Percentiles rank a stretch among this genome's conserved stretches.
Evolutionary conservation across 768 basidiomycete genomes (phyloP).

Genomic region (Leccinum fibrillosum): DNA sequence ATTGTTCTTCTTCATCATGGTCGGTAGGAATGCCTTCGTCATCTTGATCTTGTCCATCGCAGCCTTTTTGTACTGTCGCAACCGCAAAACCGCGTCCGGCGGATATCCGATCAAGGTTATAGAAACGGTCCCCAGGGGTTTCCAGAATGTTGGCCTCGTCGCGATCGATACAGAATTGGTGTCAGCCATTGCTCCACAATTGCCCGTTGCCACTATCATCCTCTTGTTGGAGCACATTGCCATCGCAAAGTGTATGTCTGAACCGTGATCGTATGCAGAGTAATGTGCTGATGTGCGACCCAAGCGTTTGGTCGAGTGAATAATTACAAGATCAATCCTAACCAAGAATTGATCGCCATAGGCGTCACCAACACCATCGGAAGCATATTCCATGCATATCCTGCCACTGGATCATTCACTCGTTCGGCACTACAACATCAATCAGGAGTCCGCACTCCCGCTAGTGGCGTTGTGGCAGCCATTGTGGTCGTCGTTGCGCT

Average conservation of each 20-base stretch:
- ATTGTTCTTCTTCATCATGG: conserved; percentile 72
- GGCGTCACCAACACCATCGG: conserved; percentile 95
- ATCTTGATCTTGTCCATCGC: conserved; percentile 83
- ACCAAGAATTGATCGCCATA: conserved; percentile 95
- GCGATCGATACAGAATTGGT: conserved; percentile 51
- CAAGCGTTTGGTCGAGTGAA: conserved; percentile 92
- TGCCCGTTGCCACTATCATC: conserved; percentile 86
- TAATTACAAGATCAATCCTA: conserved; percentile 89
- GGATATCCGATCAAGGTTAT: conserved; percentile 87
- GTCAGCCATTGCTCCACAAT: conserved; percentile 62
- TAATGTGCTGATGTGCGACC: conserved; percentile 9
- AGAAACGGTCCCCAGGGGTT: conserved; percentile 79
- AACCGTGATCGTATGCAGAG: not conserved
- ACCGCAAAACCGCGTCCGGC: conserved; percentile 53
- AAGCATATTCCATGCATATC: conserved; percentile 87
- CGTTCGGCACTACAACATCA: conserved; percentile 96
- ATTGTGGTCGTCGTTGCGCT: conserved; percentile 90
- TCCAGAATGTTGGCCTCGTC: conserved; percentile 55
- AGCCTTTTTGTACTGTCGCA: conserved; percentile 79
- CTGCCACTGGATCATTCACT: conserved; percentile 97
- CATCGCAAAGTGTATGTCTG: conserved; percentile 80
- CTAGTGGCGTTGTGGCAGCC: conserved; percentile 81
- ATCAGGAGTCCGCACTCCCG: conserved; percentile 95
- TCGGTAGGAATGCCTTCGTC: conserved; percentile 83
- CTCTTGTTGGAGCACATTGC: conserved; percentile 94